phyloP scores from a whole-genome alignment of 148 eudicot genomes.

The Silene latifolia region DNA sequence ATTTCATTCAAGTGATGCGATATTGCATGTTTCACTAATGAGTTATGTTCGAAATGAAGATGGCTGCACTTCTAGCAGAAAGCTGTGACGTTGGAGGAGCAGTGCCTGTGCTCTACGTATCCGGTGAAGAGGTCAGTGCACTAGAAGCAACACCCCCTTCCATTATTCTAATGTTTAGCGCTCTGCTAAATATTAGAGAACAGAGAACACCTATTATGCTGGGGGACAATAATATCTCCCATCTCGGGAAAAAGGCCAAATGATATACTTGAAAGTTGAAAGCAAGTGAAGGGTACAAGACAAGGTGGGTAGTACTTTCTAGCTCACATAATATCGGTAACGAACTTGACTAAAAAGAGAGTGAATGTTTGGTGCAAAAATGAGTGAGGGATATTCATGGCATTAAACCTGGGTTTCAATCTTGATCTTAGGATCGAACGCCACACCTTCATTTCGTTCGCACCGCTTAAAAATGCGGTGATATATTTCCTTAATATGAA shows the following conservation, averaged over 20 bases:
- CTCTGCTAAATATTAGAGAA: not conserved
- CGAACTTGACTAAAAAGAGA: not conserved
- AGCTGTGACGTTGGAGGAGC: conserved; percentile 41
- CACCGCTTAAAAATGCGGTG: not conserved
- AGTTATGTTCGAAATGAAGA: conserved; percentile 44
- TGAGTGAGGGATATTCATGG: not conserved
- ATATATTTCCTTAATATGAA: not conserved
- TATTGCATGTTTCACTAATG: conserved; percentile 13
- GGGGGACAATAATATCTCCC: not conserved
- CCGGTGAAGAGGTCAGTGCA: conserved; percentile 93
- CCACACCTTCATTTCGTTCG: not conserved
- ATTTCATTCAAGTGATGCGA: not conserved
- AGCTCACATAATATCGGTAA: not conserved
- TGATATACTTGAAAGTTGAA: not conserved
- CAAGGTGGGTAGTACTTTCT: not conserved
- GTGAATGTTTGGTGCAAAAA: not conserved
- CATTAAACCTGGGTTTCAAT: not conserved
- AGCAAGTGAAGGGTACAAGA: not conserved
- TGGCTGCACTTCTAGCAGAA: conserved; percentile 86
- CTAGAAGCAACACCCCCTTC: not conserved
- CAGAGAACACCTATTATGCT: not conserved
- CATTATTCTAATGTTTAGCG: not conserved
- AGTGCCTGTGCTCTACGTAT: conserved; percentile 78
- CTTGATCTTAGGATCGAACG: not conserved
- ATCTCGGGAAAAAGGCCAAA: not conserved